Base-by-base conservation (phyloP, 2,329 filamentous ascomycete species). In the Diaporthe australafricana region DNA sequence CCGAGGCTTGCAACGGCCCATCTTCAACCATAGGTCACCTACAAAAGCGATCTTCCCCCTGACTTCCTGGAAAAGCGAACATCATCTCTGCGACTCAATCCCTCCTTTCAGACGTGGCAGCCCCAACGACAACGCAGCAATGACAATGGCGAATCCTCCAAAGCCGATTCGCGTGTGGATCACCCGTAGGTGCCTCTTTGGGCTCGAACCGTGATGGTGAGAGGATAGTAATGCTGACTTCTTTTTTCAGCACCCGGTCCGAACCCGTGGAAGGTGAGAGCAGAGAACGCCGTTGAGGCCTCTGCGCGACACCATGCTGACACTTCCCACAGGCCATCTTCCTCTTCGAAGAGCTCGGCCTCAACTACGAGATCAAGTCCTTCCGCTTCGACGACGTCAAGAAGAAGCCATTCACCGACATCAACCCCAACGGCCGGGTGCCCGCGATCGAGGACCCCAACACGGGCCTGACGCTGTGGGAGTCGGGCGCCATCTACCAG, bases 361-460 rank as follows among this genome's bases (percentile, higher is more conserved):
- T 84, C 5, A 79, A 80, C 4, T 83, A 83, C 74, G 78, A 78
- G 25, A 72, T 68, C 55, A 72, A 71, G 5, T 73, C 73, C 0
- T 57, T 80, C 52, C 74, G 70, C 1, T 71, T 79, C 32, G 70
- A 77, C 5, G 74, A 75, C 2, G 42, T 78, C 11, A 80, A 79
- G 38, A 68, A 77, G 52, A 72, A 74, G 38, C 74, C 76, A 6
- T 81, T 75, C 68, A 76, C 73, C 1, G 55, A 72, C 25, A 74
- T 82, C 73, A 82, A 82, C 75, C 79, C 80, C 27, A 82, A 83
- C 69, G 80, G 81, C 16, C 78, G 80, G 1, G 73, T 81, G 1
- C 80, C 80, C 2, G 77, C 79, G 27, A 78, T 82, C 50, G 67
- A 77, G 35, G 81, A 83, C 67, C 81, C 80, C 38, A 82, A 82